Evolutionary conservation across 805 yeast species (phyloP), one percentile per base, ranked within the genome.

Genomic region (Ogataea paraovalis): DNA sequence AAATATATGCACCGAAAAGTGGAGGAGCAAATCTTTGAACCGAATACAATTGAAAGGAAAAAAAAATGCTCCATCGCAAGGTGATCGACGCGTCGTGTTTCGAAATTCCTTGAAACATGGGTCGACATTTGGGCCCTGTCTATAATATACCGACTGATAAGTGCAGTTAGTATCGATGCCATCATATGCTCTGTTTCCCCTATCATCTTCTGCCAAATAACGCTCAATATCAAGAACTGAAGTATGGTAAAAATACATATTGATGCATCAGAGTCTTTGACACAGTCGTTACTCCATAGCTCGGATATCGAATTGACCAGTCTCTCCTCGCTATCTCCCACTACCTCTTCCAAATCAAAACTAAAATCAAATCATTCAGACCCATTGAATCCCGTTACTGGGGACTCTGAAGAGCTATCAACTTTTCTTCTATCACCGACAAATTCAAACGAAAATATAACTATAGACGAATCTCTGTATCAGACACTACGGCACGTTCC

Each of bases 401-500:
- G 19, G 9, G 19, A 30, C 7, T n/a, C 30, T 3, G 13, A 14
- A 13, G 32, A 18, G 20, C 18, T 19, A 12, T 25, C 23, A 20
- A n/a, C 19, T 23, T 21, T 37, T 13, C 33, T 25, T 3, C n/a
- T 14, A 16, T n/a, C 34, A 12, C 14, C 20, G 4, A 10, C 19
- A 21, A 39, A 13, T 13, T 22, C 41, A 8, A 14, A 7, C 7
- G 19, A 22, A 12, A 12, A 13, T 22, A 5, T 3, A 16, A 19
- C n/a, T 4, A 38, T 43, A 38, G 21, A 39, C 4, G 42, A 38
- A 13, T 19, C 20, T 16, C 42, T 34, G 8, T 28, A 25, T 18
- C 2, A 21, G 19, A 32, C 41, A 6, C 49, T 56, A 18, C 50
- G 59, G 34, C 50, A 48, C 47, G 48, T 58, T 2, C 51, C 64